These are phyloP conservation scores for Aspergillus flavus DNA, from an alignment of 2,329 filamentous ascomycete species.

Conservation along the genomic window DNA sequence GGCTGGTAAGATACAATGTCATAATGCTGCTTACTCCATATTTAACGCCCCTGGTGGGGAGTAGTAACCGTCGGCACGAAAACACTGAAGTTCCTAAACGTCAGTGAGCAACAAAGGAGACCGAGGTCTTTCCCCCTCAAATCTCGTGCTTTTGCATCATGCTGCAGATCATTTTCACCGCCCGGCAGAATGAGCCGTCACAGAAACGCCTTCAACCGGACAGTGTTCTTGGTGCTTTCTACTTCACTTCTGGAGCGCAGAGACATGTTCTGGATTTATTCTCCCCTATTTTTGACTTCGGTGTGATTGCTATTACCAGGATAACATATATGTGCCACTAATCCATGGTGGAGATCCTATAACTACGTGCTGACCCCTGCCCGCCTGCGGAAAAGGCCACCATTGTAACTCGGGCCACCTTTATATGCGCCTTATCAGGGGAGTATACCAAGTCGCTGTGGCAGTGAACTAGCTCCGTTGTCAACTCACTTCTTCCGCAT, in stretches of 20 bases:
- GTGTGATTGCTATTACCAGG: background rate
- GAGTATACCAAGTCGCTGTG: conserved; percentile 3
- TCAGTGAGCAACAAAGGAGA: conserved; percentile 8
- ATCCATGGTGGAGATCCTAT: background rate
- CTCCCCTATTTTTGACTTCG: background rate
- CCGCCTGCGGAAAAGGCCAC: conserved; percentile 18
- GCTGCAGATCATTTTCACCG: conserved; percentile 17
- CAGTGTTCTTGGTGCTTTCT: background rate
- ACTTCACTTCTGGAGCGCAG: background rate
- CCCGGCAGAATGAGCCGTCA: conserved; percentile 23
- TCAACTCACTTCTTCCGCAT: background rate
- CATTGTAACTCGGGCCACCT: conserved; percentile 13
- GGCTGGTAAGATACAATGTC: conserved; percentile 36
- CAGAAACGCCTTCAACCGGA: background rate
- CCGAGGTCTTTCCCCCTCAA: background rate
- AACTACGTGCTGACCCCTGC: background rate
- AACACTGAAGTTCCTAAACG: conserved; percentile 4
- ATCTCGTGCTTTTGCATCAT: conserved; percentile 13
- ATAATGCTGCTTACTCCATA: conserved; percentile 36
- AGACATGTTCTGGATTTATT: background rate
- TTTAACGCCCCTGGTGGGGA: conserved; percentile 21
- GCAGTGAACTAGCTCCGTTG: background rate
- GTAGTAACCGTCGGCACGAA: background rate
- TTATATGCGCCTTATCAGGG: background rate
- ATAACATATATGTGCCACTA: background rate